phyloP scores from a whole-genome alignment of 257 asterid genomes.

The Galeopsis tetrahit region DNA sequence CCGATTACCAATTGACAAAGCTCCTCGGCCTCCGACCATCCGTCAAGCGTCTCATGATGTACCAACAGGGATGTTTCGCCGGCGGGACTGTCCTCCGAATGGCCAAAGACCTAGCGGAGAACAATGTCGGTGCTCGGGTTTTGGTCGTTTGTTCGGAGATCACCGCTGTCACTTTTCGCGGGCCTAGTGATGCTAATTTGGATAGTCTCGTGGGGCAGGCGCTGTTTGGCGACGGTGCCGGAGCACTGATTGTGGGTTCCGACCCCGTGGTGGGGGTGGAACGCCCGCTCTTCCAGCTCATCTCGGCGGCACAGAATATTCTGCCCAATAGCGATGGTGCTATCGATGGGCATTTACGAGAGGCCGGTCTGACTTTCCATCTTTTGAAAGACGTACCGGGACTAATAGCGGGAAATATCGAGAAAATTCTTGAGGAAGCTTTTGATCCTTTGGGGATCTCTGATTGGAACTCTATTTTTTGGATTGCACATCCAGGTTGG shows the following conservation, averaged over 20 bases:
- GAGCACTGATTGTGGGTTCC: conserved; percentile 53
- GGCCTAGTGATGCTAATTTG: conserved; percentile 55
- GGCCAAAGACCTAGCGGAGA: conserved; percentile 83
- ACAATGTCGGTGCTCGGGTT: conserved; percentile 67
- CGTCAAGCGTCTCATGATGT: conserved; percentile 73
- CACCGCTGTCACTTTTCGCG: conserved; percentile 60
- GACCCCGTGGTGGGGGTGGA: conserved; percentile 52
- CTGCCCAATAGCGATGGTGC: conserved; percentile 60
- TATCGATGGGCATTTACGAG: conserved; percentile 58
- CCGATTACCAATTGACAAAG: conserved; percentile 73
- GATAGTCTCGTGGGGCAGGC: conserved; percentile 66
- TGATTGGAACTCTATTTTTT: conserved; percentile 69
- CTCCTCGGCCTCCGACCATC: conserved; percentile 74
- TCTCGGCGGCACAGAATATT: conserved; percentile 60
- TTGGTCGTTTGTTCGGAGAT: conserved; percentile 72
- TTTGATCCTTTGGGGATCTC: conserved; percentile 54
- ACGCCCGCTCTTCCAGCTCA: conserved; percentile 57
- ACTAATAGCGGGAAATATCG: conserved; percentile 51
- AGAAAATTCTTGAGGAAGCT: conserved; percentile 51
- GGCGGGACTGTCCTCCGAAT: conserved; percentile 74
- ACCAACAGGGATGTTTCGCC: conserved; percentile 77
- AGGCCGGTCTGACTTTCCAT: conserved; percentile 63
- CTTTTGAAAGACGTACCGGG: conserved; percentile 55
- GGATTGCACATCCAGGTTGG: conserved; percentile 41
- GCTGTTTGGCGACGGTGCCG: conserved; percentile 67